phyloP scores from a whole-genome alignment of 371 early-diverging fungal species.

The Chytridium lagenaria region DNA sequence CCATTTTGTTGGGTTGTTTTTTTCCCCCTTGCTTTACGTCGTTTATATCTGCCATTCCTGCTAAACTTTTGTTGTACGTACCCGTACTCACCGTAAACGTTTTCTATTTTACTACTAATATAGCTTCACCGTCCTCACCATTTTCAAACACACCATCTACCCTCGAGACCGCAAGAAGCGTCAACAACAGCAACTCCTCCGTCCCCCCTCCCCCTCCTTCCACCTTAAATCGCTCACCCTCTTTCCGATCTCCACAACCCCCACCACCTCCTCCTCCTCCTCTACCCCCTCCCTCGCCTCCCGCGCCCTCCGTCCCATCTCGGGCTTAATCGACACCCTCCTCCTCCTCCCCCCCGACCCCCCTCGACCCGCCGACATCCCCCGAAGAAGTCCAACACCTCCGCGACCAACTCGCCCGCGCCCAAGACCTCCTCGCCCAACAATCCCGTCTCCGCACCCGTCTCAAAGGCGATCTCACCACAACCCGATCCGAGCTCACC shows the following conservation, averaged over 20 bases:
- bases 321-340: not conserved
- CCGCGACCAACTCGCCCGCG: constrained; percentile 41
- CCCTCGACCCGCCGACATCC: not conserved
- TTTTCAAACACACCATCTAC: not conserved
- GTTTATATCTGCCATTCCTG: constrained; percentile 5
- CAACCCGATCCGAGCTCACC: constrained; percentile 39
- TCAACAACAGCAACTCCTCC: not conserved
- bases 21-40: not conserved
- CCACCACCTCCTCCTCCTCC: too few species aligned
- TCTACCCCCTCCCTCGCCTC: too few species aligned
- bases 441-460: constrained; percentile 40
- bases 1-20: not conserved
- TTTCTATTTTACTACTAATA: too few species aligned
- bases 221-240: too few species aligned
- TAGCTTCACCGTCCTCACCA: too few species aligned
- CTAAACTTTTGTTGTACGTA: too few species aligned
- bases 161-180: not conserved
- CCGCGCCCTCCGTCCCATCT: too few species aligned
- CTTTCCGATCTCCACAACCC: too few species aligned
- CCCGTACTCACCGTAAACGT: too few species aligned
- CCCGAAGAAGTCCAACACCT: constrained; percentile 30
- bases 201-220: constrained; percentile 3
- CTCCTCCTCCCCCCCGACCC: not conserved
- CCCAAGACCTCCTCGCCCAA: constrained; percentile 42
- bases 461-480: constrained; percentile 44